Conservation (phyloP, 2,329 filamentous ascomycete species). For the Akanthomyces lecanii region DNA sequence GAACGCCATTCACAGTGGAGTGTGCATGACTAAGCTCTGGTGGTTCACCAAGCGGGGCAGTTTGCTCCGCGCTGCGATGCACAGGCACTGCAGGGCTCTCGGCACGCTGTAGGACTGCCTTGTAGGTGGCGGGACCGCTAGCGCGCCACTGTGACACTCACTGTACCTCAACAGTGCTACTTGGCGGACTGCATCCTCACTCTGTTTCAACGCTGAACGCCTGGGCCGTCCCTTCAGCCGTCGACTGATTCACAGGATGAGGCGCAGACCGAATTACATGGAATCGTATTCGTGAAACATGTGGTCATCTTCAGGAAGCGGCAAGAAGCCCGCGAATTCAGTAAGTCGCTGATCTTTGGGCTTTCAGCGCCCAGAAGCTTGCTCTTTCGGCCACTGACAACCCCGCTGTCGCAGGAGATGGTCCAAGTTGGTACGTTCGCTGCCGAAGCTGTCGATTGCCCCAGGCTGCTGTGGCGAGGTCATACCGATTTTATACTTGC, state of each 20-base stretch:
- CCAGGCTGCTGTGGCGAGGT: background rate
- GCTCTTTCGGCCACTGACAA: constrained; percentile 30
- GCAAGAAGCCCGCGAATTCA: constrained; percentile 69
- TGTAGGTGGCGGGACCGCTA: background rate
- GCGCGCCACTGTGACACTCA: constrained; percentile 12
- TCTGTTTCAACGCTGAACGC: constrained; percentile 14
- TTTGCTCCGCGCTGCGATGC: background rate
- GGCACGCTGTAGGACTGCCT: background rate
- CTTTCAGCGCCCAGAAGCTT: constrained; percentile 19
- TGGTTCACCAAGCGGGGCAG: background rate
- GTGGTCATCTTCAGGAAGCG: constrained; percentile 61
- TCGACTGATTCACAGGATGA: constrained; percentile 29
- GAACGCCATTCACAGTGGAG: background rate
- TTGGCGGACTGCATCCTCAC: constrained; percentile 14
- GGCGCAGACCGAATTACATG: constrained; percentile 23
- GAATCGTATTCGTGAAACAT: constrained; percentile 39
- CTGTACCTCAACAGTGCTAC: constrained; percentile 15
- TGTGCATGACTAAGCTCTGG: constrained; percentile 11
- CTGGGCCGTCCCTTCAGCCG: constrained; percentile 17
- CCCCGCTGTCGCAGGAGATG: constrained; percentile 75
- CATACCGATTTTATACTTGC: constrained; percentile 13
- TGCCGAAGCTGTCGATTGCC: background rate
- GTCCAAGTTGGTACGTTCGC: constrained; percentile 85
- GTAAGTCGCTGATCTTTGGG: constrained; percentile 41
- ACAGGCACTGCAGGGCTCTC: background rate